Base-by-base conservation (phyloP, 2,329 filamentous ascomycete genomes). In the Cercospora sp. region DNA sequence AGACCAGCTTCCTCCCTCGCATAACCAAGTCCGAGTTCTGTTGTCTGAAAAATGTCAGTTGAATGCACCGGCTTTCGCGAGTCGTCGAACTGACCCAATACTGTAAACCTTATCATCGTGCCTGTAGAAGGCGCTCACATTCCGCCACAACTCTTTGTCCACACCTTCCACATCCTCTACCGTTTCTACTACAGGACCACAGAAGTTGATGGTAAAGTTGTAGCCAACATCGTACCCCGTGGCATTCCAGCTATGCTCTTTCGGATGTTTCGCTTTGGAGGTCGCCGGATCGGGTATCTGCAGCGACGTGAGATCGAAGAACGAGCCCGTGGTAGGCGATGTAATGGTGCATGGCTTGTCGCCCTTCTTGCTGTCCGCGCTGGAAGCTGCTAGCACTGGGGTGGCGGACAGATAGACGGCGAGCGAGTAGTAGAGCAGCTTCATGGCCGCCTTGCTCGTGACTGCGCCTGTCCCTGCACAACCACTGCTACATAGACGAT, bases 121-220 rank as follows among this genome's bases (percentile, higher is more conserved):
- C 76, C 86, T 84, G 77, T 94, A 95, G 76, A 89, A 94, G 20
- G 91, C 92, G 83, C 90, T 93, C 72, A 94, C 87, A 74, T 94
- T 94, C 79, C 82, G 83, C 89, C 89, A 92, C 59, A 83, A 74
- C 65, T 78, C 77, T 78, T 86, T 83, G 55, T 88, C 84, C 48
- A 94, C 78, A n/a, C 89, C 91, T 10, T 87, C 84, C 51, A 94
- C 72, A 65, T 78, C 74, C 31, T 76, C 73, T 31, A 80, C 53
- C 16, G 86, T 82, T 73, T 91, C 87, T 16, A 93, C 85, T n/a
- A 94, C 90, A 1, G 91, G 84, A 39, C 85, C 89, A 81, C 92
- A 95, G 73, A 95, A 89, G 80, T 95, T 95, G 74, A 94, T 77
- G 1, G 91, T 94, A 76, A 95, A 95, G 81, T 94, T 94, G 71